These are phyloP conservation scores for Entophlyctis luteolus DNA, from an alignment of 192 early-diverging fungal genomes.

Conservation along the genomic window DNA sequence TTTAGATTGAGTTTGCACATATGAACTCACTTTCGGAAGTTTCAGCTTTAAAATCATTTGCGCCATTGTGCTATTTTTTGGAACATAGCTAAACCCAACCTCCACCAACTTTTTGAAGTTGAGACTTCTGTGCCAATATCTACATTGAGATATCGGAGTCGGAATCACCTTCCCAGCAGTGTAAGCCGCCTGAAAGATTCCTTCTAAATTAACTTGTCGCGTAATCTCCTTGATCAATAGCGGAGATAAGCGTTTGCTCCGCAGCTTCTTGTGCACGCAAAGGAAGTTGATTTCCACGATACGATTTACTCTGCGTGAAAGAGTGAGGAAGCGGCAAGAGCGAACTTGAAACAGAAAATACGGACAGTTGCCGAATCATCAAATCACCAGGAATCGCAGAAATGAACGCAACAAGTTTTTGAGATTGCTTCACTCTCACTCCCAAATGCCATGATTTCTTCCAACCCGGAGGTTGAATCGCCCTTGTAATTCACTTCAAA, in stretches of 20 bases:
- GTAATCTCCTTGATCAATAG: slow-evolving; percentile 98
- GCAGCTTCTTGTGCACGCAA: slow-evolving; percentile 92
- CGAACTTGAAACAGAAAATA: neutral
- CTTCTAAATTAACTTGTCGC: slow-evolving; percentile 80
- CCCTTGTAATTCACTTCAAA: slow-evolving; percentile 61
- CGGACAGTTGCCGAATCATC: slow-evolving; percentile 66
- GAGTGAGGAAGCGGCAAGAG: neutral
- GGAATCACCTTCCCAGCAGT: slow-evolving; percentile 90
- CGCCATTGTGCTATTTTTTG: slow-evolving; percentile 67
- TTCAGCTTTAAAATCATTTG: slow-evolving; percentile 69
- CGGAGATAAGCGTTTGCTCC: slow-evolving; percentile 90
- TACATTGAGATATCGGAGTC: slow-evolving; percentile 74
- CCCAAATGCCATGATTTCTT: slow-evolving; percentile 86
- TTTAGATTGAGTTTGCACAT: neutral
- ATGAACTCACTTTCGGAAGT: slow-evolving; percentile 48
- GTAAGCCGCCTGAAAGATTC: slow-evolving; percentile 97
- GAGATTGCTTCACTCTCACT: slow-evolving; percentile 73
- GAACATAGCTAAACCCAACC: slow-evolving; percentile 82
- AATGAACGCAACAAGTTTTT: slow-evolving; percentile 92
- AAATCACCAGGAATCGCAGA: slow-evolving; percentile 85
- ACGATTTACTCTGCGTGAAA: slow-evolving; percentile 15
- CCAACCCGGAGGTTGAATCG: slow-evolving; percentile 89
- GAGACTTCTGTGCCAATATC: slow-evolving; percentile 91
- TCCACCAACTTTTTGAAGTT: slow-evolving; percentile 95
- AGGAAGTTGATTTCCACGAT: slow-evolving; percentile 98